Evolutionary conservation across 371 early-diverging fungal species (phyloP).

Genomic region (Umbelopsis sp.): DNA sequence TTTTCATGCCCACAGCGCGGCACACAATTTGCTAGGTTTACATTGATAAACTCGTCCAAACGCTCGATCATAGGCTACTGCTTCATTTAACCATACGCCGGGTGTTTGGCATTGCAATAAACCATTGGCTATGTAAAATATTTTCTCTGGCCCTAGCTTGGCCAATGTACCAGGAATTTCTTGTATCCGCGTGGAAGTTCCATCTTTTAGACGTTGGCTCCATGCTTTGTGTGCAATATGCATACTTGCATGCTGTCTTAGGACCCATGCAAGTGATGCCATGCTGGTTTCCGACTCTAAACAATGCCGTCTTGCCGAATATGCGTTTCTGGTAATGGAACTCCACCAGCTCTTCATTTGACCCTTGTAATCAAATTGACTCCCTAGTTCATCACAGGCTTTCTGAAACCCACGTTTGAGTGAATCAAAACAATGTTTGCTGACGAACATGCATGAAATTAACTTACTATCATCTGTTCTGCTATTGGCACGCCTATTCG

Average conservation of each 20-base stretch:
- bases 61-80: not conserved
- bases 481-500: not conserved
- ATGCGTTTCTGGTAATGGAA: not conserved
- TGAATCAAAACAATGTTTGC: too few relatives aligned
- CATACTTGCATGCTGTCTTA: not conserved
- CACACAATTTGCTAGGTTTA: not conserved
- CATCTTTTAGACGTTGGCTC: not conserved
- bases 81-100: not conserved
- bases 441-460: too few relatives aligned
- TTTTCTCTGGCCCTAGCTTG: not conserved
- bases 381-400: not conserved
- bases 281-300: not conserved
- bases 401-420: not conserved
- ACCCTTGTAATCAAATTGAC: not conserved
- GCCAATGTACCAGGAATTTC: not conserved
- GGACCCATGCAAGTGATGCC: not conserved
- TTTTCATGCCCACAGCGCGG: not conserved
- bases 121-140: not conserved
- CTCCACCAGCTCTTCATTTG: conserved; percentile 3
- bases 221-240: conserved; percentile 4
- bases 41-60: not conserved
- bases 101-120: not conserved
- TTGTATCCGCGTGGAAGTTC: not conserved
- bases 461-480: not conserved
- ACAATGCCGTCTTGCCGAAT: conserved; percentile 2